phyloP scores from a whole-genome alignment of 2,329 filamentous ascomycete species.

The Rhynchosporium graminicola region DNA sequence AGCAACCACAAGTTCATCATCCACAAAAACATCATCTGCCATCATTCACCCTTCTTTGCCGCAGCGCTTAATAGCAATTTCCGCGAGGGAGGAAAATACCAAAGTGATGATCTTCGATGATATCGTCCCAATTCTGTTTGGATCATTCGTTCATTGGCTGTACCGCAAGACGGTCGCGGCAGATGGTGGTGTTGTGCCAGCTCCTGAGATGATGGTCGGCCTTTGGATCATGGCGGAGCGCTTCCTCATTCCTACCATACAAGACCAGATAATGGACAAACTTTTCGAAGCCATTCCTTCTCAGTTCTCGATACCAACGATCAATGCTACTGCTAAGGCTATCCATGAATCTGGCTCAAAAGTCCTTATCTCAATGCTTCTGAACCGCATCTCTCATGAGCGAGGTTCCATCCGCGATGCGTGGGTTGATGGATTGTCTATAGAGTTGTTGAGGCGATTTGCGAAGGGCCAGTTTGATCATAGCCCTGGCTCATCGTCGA shows the following conservation, averaged over 20 bases:
- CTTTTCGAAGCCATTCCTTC: neutral
- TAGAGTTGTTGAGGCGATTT: neutral
- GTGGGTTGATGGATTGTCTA: neutral
- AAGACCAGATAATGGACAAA: constrained; percentile 14
- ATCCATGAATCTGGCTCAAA: neutral
- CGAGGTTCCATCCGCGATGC: neutral
- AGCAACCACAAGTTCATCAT: constrained; percentile 12
- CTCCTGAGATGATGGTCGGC: neutral
- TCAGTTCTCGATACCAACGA: neutral
- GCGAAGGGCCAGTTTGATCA: neutral
- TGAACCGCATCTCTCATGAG: neutral
- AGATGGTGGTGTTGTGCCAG: neutral
- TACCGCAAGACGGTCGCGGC: constrained; percentile 15
- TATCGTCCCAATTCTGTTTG: constrained; percentile 2
- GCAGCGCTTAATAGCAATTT: constrained; percentile 15
- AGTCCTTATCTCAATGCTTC: neutral
- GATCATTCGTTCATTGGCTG: constrained; percentile 20
- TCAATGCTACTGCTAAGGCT: neutral
- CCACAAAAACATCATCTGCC: constrained; percentile 21
- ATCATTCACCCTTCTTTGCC: constrained; percentile 20
- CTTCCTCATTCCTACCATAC: constrained; percentile 19
- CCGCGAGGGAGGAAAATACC: neutral
- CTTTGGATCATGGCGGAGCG: constrained; percentile 22
- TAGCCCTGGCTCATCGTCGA: neutral
- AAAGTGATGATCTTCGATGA: constrained; percentile 17